Evolutionary conservation across 2,329 filamentous ascomycete species (phyloP).

Genomic region (Neopestalotiopsis sp.): DNA sequence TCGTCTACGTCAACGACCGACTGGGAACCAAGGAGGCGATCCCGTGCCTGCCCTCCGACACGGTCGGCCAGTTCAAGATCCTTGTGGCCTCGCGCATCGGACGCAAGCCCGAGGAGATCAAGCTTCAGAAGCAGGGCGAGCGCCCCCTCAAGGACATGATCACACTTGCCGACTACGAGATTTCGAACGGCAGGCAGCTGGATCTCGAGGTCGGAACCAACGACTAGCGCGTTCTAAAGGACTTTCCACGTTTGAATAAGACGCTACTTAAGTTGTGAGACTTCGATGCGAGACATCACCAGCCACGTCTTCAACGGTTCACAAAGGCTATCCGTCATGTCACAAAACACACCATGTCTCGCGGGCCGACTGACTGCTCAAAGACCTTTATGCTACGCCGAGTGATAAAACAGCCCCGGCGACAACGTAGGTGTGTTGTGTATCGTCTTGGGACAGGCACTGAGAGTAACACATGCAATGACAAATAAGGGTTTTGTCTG

Average conservation of each 20-base stretch:
- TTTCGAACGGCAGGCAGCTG: conserved; percentile 83
- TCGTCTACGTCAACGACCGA: conserved; percentile 94
- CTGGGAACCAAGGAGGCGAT: conserved; percentile 95
- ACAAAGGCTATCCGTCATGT: not conserved
- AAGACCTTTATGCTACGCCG: not conserved
- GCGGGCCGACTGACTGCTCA: not conserved
- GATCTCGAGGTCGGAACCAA: conserved; percentile 68
- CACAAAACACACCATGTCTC: not conserved
- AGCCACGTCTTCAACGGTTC: not conserved
- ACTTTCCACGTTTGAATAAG: not conserved
- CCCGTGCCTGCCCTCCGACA: conserved; percentile 85
- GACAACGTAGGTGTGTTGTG: too few species aligned
- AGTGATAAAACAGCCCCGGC: not conserved
- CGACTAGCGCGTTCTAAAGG: conserved; percentile 33
- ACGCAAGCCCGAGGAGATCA: conserved; percentile 86
- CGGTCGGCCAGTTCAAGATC: conserved; percentile 85
- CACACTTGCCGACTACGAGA: conserved; percentile 89
- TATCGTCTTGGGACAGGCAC: too few species aligned
- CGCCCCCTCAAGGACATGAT: conserved; percentile 92
- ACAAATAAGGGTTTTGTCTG: too few species aligned
- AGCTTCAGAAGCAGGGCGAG: conserved; percentile 91
- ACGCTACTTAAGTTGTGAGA: not conserved
- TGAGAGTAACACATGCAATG: too few species aligned
- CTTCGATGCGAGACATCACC: not conserved
- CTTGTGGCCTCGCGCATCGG: conserved; percentile 91